Percentiles rank a stretch among this genome's conserved stretches.
Conservation (phyloP, 768 basidiomycete genomes). For the Hemileccinum impolitum region DNA sequence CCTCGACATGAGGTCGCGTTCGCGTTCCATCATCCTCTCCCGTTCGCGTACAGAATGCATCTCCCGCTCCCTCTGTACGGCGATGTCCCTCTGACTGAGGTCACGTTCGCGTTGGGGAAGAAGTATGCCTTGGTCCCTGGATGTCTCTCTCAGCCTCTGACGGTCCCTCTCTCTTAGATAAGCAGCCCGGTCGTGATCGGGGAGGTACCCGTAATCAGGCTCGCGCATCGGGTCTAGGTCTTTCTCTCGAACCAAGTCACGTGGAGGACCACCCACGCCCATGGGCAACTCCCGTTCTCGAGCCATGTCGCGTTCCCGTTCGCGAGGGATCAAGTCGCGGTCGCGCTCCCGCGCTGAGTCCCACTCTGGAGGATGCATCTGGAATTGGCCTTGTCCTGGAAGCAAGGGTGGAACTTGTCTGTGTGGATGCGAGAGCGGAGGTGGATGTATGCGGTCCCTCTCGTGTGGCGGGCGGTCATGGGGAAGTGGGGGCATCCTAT, state of each 20-base stretch:
- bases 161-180: conserved; percentile 26
- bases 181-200: conserved; percentile 18
- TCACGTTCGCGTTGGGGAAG: conserved; percentile 26
- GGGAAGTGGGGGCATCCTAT: conserved; percentile 21
- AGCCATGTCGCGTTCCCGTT: conserved; percentile 23
- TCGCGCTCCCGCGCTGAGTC: conserved; percentile 26
- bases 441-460: conserved; percentile 29
- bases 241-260: conserved; percentile 24
- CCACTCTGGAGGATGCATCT: conserved; percentile 28
- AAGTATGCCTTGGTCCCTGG: conserved; percentile 18
- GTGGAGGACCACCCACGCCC: conserved; percentile 17
- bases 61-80: conserved; percentile 26
- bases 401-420: conserved; percentile 17
- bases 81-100: conserved; percentile 19
- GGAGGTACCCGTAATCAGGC: conserved; percentile 20
- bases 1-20: conserved; percentile 21
- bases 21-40: conserved; percentile 22
- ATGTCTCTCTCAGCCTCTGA: conserved; percentile 15
- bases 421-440: conserved; percentile 19
- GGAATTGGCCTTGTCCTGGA: conserved; percentile 33
- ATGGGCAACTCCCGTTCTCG: conserved; percentile 24
- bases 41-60: conserved; percentile 18
- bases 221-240: conserved; percentile 25
- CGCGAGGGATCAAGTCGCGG: conserved; percentile 14
- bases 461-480: conserved; percentile 24